Base-by-base conservation (phyloP, 768 basidiomycete species). In the Termitomyces sp. region DNA sequence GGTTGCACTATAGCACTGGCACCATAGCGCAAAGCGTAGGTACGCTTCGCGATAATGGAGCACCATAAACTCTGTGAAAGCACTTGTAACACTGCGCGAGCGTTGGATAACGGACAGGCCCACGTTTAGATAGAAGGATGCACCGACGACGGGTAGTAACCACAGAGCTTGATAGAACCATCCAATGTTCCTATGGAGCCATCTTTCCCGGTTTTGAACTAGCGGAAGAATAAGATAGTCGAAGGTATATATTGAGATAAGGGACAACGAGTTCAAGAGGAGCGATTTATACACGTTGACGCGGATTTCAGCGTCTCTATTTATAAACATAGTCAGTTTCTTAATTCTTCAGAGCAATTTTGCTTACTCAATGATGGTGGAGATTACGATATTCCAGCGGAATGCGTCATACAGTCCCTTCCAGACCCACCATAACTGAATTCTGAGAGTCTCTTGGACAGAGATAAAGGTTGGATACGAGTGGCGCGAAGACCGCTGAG, bases 51-150 rank as follows among this genome's bases (percentile, higher is more conserved):
- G 52, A 94, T 85, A 30, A 82, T 72, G 47, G 78, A 80, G 63
- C 86, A 89, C 89, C 91, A 94, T 4, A 83, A 79, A 61, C 80
- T 84, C 91, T 94, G 68, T 45, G 32, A 42, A 39, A 60, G 56
- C 49, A 45, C 52, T 57, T 21, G 16, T 40, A 11, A n/a, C 7
- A 32, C 12, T 25, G 30, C 16, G 23, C 14, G 12, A 43, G n/a
- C 35, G 21, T 55, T 30, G 54, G n/a, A 27, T 23, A 34, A 25
- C 11, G 25, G n/a, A 39, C 19, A 23, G 27, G 74, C 86, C 66
- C 62, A 91, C 93, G 62, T 94, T 94, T 44, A 93, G 76, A 71
- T 93, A 93, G 55, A 93, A 79, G 11, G 91, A 91, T 25, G 73
- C 70, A 1, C 85, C 85, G 8, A 92, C 77, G 52, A 94, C 79